Conservation (phyloP, 345 rosid species). For the Salix koriyanagi region DNA sequence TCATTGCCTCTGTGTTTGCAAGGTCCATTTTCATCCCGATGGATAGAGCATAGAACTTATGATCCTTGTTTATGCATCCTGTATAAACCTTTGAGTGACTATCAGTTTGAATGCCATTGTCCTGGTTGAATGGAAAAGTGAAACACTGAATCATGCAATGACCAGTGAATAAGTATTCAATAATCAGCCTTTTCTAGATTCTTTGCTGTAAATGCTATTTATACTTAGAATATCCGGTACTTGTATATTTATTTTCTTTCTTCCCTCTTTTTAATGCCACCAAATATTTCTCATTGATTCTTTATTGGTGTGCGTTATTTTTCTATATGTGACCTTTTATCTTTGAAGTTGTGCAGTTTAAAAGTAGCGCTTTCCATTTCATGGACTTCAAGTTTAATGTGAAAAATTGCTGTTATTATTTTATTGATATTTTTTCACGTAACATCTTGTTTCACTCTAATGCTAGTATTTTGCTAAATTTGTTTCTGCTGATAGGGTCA, state of each 20-base stretch:
- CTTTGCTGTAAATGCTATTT: neutral
- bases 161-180: neutral
- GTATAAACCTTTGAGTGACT: neutral
- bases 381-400: neutral
- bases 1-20: neutral
- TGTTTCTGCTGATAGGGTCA: slow-evolving; percentile 64
- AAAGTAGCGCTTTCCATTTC: neutral
- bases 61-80: neutral
- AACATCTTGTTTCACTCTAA: slow-evolving; percentile 3
- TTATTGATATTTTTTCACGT: neutral
- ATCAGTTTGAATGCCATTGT: neutral
- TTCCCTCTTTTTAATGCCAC: neutral
- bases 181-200: neutral
- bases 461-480: neutral
- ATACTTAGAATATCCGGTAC: neutral
- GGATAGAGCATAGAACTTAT: neutral
- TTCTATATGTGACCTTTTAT: neutral
- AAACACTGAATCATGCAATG: neutral
- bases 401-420: neutral
- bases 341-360: neutral
- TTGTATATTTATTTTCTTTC: neutral
- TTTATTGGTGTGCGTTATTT: neutral
- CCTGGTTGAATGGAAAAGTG: neutral
- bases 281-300: neutral
- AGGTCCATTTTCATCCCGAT: neutral